These are phyloP conservation scores for Penicillium aurantiogriseum DNA, from an alignment of 2,329 filamentous ascomycete genomes.

Conservation along the genomic window DNA sequence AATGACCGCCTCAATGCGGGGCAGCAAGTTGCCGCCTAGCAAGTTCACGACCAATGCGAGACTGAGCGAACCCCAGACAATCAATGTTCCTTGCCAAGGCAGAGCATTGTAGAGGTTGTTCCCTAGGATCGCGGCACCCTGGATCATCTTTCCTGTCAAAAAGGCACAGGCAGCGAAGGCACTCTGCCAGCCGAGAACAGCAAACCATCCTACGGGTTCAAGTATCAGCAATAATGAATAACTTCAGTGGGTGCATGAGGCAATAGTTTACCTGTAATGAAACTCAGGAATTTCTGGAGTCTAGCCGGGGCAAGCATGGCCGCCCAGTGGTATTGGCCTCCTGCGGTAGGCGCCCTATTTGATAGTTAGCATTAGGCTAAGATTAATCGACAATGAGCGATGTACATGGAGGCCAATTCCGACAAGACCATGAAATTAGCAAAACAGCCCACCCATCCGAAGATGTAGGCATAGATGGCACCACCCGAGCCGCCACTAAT, in stretches of 20 bases:
- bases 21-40: constrained; percentile 43
- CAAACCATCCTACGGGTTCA: constrained; percentile 35
- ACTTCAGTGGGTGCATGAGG: background rate
- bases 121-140: constrained; percentile 41
- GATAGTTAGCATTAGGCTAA: background rate
- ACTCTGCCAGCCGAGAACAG: constrained; percentile 44
- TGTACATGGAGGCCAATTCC: constrained; percentile 33
- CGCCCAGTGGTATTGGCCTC: constrained; percentile 42
- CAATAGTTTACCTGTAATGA: constrained; percentile 27
- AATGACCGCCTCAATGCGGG: constrained; percentile 49
- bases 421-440: constrained; percentile 25
- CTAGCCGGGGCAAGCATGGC: constrained; percentile 39
- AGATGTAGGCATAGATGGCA: constrained; percentile 30
- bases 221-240: background rate
- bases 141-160: constrained; percentile 34
- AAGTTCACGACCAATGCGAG: constrained; percentile 45
- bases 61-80: constrained; percentile 46
- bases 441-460: constrained; percentile 26
- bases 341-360: constrained; percentile 28
- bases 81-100: constrained; percentile 51
- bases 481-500: constrained; percentile 30
- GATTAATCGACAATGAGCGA: background rate
- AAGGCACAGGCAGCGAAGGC: constrained; percentile 38
- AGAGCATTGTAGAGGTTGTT: constrained; percentile 36
- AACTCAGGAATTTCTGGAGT: constrained; percentile 39